Conservation (phyloP, 1,284 basidiomycete species). For the Ceratobasidium sp. region DNA sequence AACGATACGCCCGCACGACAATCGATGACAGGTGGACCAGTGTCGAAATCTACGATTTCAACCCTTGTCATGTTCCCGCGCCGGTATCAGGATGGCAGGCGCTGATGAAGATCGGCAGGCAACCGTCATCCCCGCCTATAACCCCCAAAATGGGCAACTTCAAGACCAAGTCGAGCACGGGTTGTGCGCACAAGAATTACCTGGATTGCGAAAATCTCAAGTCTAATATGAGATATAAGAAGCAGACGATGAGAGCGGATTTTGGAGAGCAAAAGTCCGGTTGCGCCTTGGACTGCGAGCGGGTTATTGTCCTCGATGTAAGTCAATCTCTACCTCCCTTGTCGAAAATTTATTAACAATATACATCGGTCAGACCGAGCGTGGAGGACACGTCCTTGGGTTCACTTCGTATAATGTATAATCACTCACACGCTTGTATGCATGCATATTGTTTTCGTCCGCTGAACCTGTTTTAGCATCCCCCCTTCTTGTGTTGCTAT, state of each 20-base stretch:
- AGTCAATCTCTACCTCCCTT: neutral
- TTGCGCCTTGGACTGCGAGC: slow-evolving; percentile 24
- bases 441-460: neutral
- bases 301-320: slow-evolving; percentile 30
- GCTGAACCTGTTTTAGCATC: neutral
- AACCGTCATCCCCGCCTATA: neutral
- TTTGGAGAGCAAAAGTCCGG: neutral
- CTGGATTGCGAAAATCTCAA: slow-evolving; percentile 18
- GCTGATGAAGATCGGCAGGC: slow-evolving; percentile 1
- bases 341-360: neutral
- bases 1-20: slow-evolving; percentile 12
- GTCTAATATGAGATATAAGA: slow-evolving; percentile 27
- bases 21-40: neutral
- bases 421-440: neutral
- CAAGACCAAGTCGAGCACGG: neutral
- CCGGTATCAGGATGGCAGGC: slow-evolving; percentile 21
- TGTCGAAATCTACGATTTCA: slow-evolving; percentile 40
- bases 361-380: neutral
- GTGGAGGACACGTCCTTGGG: slow-evolving; percentile 7
- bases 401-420: slow-evolving; percentile 7
- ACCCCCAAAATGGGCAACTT: slow-evolving; percentile 14
- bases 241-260: slow-evolving; percentile 22
- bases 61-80: slow-evolving; percentile 15
- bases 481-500: too few relatives aligned
- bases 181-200: slow-evolving; percentile 22